A percentile compares a stretch with the other conserved stretches of the same genome.
Conservation (phyloP, 139 green algal species). For the Chlamydomonas schloesseri region DNA sequence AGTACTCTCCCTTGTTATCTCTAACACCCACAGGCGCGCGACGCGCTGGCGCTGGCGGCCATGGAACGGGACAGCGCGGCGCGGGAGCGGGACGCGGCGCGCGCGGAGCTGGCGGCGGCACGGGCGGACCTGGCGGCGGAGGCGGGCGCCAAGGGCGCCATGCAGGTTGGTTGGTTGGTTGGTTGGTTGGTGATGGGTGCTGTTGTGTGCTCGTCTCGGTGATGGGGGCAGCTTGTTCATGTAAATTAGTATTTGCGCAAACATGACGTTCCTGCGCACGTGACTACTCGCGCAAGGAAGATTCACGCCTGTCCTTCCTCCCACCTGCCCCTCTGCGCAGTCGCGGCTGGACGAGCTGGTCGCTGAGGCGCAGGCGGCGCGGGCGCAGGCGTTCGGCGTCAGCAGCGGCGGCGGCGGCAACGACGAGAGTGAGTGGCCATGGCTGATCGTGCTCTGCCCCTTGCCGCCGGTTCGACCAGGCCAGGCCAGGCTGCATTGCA, state of each 20-base stretch:
- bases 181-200: background rate
- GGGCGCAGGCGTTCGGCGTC: background rate
- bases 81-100: conserved; percentile 32
- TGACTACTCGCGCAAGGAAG: no score
- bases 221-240: no score
- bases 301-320: background rate
- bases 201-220: no score
- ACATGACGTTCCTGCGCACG: no score
- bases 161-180: conserved; percentile 19
- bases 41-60: conserved; percentile 2
- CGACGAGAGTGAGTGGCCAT: conserved; percentile 41
- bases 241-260: no score
- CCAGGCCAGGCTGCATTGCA: no score
- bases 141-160: conserved; percentile 23
- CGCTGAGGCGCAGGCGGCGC: conserved; percentile 43
- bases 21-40: conserved; percentile 2
- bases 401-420: background rate
- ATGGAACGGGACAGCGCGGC: conserved; percentile 29
- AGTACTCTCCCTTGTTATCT: no score
- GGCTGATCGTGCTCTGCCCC: no score
- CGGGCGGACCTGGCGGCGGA: conserved; percentile 21
- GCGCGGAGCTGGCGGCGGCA: conserved; percentile 6
- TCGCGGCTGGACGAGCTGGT: conserved; percentile 47
- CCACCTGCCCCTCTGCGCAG: background rate
- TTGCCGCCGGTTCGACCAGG: no score